Base-by-base conservation (phyloP, 306 rosid species). In the Inga leiocalycina region DNA sequence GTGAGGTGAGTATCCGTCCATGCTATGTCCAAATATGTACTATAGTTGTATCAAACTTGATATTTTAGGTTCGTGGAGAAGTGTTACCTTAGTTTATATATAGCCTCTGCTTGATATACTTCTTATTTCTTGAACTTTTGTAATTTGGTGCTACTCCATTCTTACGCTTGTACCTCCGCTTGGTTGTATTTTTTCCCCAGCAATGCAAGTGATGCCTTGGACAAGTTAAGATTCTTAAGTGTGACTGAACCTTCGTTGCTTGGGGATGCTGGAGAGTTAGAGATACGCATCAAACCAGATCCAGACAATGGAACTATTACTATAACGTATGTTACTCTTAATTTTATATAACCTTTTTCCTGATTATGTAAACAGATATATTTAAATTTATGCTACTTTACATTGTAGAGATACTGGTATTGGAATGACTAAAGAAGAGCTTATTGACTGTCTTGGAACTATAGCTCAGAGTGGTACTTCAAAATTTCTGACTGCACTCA, bases 401-500 rank as follows among this genome's bases (percentile, higher is more conserved):
- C 19, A 65, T 72, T 83, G 52, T 73, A 94, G 98, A 34, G 99
- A 97, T 84, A 90, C 98, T 84, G 99, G 99, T 71, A 92, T 97
- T 87, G 98, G 99, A 86, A 97, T 97, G 98, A 92, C 95, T 30
- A 94, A 91, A 85, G 97, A 97, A 70, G 96, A 92, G 83, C 97
- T 97, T 37, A 88, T 94, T 82, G 99, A 97, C 69, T 97, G 98
- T 84, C 99, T 97, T 79, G 99, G 99, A 85, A 97, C 99, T 76
- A 97, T 94, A 82, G 98, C 99, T 71, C 98, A 97, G 88, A 97
- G 99, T 91, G 99, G 99, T n/a, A 97, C 99, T 76, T 97, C 98
- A 77, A 97, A 91, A 71, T 94, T 94, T 88, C 87, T 97, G 82
- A 94, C 91, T 81, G 99, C 99, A 4, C 87, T 97, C 16, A 97